Base-by-base conservation (phyloP, 345 rosid species). In the Excoecaria agallocha region DNA sequence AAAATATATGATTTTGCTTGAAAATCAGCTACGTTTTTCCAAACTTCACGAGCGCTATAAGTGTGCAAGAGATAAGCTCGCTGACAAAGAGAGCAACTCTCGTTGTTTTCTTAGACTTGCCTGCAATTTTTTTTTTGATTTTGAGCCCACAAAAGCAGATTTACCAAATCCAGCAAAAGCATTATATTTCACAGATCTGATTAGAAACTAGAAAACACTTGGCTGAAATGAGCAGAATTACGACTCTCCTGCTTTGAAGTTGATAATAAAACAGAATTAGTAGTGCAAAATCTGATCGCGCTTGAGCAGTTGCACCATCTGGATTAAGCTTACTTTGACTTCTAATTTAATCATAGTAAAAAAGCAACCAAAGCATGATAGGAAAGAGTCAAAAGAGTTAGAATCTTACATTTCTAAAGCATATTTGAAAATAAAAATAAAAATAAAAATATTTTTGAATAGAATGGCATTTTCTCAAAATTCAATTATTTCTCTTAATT, bases 281-380 rank as follows among this genome's bases (percentile, higher is more conserved):
- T 70, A 4, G 48, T 77, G 6, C 71, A 67, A 13, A 77, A 77
- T 52, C 19, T 71, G 13, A 77, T 76, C 66, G 79, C 79, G 0
- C 39, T 62, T 2, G 71, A 76, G 66, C 56, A 50, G 25, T 70
- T 62, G 17, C 75, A 77, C 17, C 64, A 64, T 38, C 66, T 65
- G 1, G 4, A 20, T 0, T 39, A 71, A 24, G 57, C 71, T 4
- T 57, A 65, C 25, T n/a, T n/a, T n/a, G n/a, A n/a, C n/a, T n/a
- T n/a, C n/a, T n/a, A n/a, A n/a, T n/a, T n/a, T n/a, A n/a, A n/a
- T n/a, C n/a, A n/a, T n/a, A n/a, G n/a, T n/a, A n/a, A n/a, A n/a
- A n/a, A n/a, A n/a, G n/a, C n/a, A n/a, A n/a, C n/a, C n/a, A n/a
- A n/a, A n/a, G n/a, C n/a, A n/a, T n/a, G n/a, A n/a, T n/a, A n/a